These are phyloP conservation scores for Trichophyton equinum DNA, from an alignment of 2,329 filamentous ascomycete species.

Conservation along the genomic window DNA sequence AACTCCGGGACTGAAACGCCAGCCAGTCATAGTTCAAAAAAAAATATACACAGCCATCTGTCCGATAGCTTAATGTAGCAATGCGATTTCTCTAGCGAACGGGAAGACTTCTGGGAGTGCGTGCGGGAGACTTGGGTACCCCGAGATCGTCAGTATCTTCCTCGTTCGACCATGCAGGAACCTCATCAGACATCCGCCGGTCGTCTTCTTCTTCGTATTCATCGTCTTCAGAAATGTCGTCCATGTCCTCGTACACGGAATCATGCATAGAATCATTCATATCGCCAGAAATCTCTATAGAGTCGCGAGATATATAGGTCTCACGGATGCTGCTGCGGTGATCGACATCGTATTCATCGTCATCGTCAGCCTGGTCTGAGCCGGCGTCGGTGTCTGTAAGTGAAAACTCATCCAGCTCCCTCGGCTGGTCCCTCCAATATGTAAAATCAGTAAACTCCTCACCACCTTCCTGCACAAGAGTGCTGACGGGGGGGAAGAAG, in stretches of 20 bases:
- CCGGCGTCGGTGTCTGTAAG: constrained; percentile 54
- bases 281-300: constrained; percentile 33
- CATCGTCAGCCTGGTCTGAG: constrained; percentile 35
- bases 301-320: constrained; percentile 45
- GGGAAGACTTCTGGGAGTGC: background rate
- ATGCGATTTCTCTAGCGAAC: background rate
- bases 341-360: constrained; percentile 34
- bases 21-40: background rate
- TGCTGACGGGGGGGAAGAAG: constrained; percentile 86
- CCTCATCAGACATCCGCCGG: background rate
- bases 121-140: background rate
- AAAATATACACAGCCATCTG: background rate
- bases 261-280: constrained; percentile 33
- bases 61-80: background rate
- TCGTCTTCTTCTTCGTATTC: constrained; percentile 18
- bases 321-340: constrained; percentile 33
- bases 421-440: constrained; percentile 79
- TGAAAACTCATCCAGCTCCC: constrained; percentile 79
- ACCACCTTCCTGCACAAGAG: constrained; percentile 75
- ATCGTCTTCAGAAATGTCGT: constrained; percentile 26
- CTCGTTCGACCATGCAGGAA: constrained; percentile 13
- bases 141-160: constrained; percentile 21
- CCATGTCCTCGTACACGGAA: constrained; percentile 15
- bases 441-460: constrained; percentile 96
- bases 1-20: background rate